Conservation (phyloP, 768 basidiomycete species). For the Coprinopsis strossmayeri region DNA sequence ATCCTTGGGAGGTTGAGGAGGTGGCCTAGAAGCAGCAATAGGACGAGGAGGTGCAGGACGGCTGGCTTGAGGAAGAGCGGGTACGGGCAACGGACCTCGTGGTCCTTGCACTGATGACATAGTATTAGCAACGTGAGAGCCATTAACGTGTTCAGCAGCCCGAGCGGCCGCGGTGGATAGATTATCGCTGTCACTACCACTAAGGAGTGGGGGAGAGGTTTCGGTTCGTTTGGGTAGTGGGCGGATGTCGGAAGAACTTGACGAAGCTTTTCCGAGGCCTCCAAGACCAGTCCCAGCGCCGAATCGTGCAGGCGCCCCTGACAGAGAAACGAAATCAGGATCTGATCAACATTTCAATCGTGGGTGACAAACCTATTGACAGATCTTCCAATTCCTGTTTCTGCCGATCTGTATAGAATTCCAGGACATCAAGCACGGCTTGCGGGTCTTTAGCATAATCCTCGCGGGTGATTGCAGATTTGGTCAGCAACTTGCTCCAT, state of each 20-base stretch:
- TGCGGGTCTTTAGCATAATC: conserved; percentile 97
- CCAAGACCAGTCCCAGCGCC: conserved; percentile 90
- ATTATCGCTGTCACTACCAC: conserved; percentile 34
- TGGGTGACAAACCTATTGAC: conserved; percentile 23
- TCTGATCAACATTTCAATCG: conserved; percentile 11
- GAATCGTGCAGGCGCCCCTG: conserved; percentile 71
- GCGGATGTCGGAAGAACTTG: conserved; percentile 15
- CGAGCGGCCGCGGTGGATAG: conserved; percentile 43
- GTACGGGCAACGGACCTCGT: conserved; percentile 21
- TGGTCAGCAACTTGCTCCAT: conserved; percentile 95
- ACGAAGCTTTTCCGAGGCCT: conserved; percentile 44
- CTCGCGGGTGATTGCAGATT: conserved; percentile 95
- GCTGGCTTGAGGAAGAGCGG: conserved; percentile 22
- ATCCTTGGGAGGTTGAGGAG: conserved; percentile 60
- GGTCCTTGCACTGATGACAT: conserved; percentile 25
- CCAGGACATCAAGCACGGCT: conserved; percentile 93
- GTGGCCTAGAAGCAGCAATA: conserved; percentile 45
- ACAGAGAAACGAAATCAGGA: conserved; percentile 7
- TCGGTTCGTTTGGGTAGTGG: conserved; percentile 32
- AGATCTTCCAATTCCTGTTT: conserved; percentile 81
- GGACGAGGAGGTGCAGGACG: conserved; percentile 24
- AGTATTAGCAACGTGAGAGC: conserved; percentile 33
- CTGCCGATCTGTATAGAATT: conserved; percentile 97
- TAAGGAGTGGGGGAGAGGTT: conserved; percentile 34
- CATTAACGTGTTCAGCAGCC: conserved; percentile 60